Base-by-base conservation (phyloP, 345 rosid genomes). In the Combretum micranthum region DNA sequence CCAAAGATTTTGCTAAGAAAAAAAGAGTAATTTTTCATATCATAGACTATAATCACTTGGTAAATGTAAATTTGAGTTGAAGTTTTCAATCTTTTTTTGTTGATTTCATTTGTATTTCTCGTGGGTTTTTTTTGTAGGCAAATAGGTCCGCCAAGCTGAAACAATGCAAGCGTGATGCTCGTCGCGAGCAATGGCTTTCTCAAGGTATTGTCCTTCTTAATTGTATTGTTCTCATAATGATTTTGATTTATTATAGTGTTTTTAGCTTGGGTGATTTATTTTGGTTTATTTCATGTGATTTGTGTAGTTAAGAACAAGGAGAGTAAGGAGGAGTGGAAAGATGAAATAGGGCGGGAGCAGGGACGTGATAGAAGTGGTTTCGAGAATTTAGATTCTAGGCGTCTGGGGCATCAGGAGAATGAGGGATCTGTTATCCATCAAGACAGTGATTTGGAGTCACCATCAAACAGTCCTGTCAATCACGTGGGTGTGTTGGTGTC, bases 141-240 rank as follows among this genome's bases (percentile, higher is more conserved):
- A 80, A 87, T 71, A 74, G 87, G 79, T 70, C 88, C 2, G 91
- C 90, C 14, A 84, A 82, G 74, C 63, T 87, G 80, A 87, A 84
- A 70, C 91, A 87, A 82, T 80, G 85, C 82, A 87, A 87, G 75
- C 75, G 84, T 0, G 91, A 82, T 71, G 91, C 79, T 14, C 91
- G 95, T 47, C 90, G 95, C 20, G 91, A 84, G 74, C 95, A 87
- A 78, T 87, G 95, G 95, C 95, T 87, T 57, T 84, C 95, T 63
- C 95, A 87, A 75, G 83, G 96, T 84, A 58, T 54, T 56, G 19
- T 47, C 62, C 18, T 45, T 53, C 57, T 18, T 47, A 0, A 48
- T 11, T 12, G 0, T 25, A 12, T 16, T 5, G 61, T 42, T 20
- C 4, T 25, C 19, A n/a, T 20, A 15, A 22, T 52, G 19, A 25